Evolutionary conservation across 164 flowering plant species (phyloP), one percentile per base, ranked within the genome.

Genomic region (Houttuynia cordata): DNA sequence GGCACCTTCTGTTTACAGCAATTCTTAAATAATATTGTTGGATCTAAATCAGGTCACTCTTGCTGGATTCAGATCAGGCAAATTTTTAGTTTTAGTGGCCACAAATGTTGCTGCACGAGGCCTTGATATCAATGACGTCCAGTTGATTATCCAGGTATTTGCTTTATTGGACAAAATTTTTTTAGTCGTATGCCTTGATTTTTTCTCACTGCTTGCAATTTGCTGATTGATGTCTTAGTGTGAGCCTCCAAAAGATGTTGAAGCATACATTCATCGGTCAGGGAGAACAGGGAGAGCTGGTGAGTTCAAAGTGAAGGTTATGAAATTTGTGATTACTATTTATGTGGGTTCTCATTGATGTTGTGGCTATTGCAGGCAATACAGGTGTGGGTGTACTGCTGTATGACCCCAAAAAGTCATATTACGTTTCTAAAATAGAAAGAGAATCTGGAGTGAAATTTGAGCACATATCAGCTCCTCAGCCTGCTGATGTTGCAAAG

Each of bases 261-360:
- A 93, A 78, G 96, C 78, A 30, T 93, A 93, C 71, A 93, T 93
- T 41, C 97, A 93, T 76, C 94, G 98, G 18, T 93, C 98, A 65
- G 97, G 98, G 19, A 84, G 99, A 23, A 93, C 97, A 47, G 99
- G 99, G 25, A 84, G 98, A 74, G 97, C 98, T 55, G 94, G 94
- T 93, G 73, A 18, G 21, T 14, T 60, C 24, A 37, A 45, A 42
- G 10, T 56, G 15, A 57, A 18, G 24, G n/a, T 20, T 24, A 8
- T 56, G 24, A 23, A 23, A n/a, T 10, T 24, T 23, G 15, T 53
- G 5, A 8, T 24, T 55, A 18, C 6, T 0, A 22, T 15, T 5
- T 58, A 39, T 24, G 58, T 62, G 62, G 58, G 21, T 24, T 8
- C 21, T 23, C 47, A 39, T 8, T 65, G 51, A 62, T 23, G 17